Base-by-base conservation (phyloP, 768 basidiomycete species). In the Phanerochaete carnosa region DNA sequence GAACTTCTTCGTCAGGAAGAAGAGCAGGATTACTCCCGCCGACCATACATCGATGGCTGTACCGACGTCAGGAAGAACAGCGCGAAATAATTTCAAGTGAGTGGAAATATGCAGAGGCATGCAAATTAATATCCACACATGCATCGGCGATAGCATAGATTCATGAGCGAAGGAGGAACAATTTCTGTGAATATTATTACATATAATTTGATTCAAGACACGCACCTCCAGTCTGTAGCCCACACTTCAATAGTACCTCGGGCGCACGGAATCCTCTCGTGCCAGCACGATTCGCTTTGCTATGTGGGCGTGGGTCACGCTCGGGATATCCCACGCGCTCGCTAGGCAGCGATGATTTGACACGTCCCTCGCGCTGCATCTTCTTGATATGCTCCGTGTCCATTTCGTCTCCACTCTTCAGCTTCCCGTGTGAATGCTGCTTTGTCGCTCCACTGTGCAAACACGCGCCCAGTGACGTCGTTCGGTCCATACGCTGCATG, bases 21-120 rank as follows among this genome's bases (percentile, higher is more conserved):
- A 95, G 6, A 98, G 80, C 0, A 99, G 75, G 56, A 98, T 97
- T 68, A 89, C 87, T 0, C 97, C 97, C 7, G 86, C 92, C 0
- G 95, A 89, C 97, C 97, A 99, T 49, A 98, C 84, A 66, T 99
- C 97, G 69, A 98, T 89, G 1, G 96, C 97, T 99, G 69, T 43
- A 49, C 16, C 33, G 26, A 43, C 46, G 29, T 49, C 12, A 55
- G 30, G 23, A 9, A 29, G 28, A 9, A 66, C 2, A 11, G 25
- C 22, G 30, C 9, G 23, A 46, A 23, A 9, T 16, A 57, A n/a
- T n/a, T n/a, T n/a, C n/a, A n/a, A n/a, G n/a, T n/a, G n/a, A n/a
- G n/a, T n/a, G n/a, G n/a, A n/a, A n/a, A n/a, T n/a, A n/a, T n/a
- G n/a, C n/a, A n/a, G 45, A 46, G 19, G 25, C 25, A 46, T 46